phyloP scores from a whole-genome alignment of 2,329 filamentous ascomycete genomes.

The Penicillium sp. region DNA sequence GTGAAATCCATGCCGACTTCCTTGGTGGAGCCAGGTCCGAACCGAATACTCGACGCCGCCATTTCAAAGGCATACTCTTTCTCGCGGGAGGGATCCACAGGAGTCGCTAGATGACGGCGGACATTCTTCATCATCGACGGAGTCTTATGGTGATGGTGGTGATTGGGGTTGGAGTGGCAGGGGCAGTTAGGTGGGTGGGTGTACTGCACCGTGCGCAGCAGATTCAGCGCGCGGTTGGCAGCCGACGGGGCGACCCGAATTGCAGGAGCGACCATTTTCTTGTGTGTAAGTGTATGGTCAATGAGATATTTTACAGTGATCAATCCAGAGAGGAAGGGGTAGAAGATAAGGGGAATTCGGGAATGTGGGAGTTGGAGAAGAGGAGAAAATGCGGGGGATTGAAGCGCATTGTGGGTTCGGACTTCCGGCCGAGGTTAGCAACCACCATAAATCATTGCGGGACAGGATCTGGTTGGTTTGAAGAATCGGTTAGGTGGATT shows the following conservation, averaged over 20 bases:
- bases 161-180: slow-evolving; percentile 84
- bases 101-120: slow-evolving; percentile 69
- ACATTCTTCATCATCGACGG: slow-evolving; percentile 54
- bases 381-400: slow-evolving; percentile 20
- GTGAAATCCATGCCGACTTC: slow-evolving; percentile 98
- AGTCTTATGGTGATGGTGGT: slow-evolving; percentile 69
- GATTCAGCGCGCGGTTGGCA: slow-evolving; percentile 52
- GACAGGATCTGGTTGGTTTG: neutral
- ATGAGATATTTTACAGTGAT: neutral
- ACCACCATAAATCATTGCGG: neutral
- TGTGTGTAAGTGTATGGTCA: neutral
- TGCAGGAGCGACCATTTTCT: slow-evolving; percentile 37
- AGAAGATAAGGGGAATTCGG: slow-evolving; percentile 6
- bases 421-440: slow-evolving; percentile 20
- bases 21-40: slow-evolving; percentile 87
- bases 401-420: slow-evolving; percentile 13
- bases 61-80: slow-evolving; percentile 99
- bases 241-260: slow-evolving; percentile 48
- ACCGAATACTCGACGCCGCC: slow-evolving; percentile 92
- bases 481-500: neutral
- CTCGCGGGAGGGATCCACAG: slow-evolving; percentile 66
- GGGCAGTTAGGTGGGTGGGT: slow-evolving; percentile 85
- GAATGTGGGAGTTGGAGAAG: slow-evolving; percentile 22
- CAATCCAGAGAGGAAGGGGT: neutral
- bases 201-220: slow-evolving; percentile 87